phyloP scores from a whole-genome alignment of 805 yeast genomes.

The Candida hispaniensis region DNA sequence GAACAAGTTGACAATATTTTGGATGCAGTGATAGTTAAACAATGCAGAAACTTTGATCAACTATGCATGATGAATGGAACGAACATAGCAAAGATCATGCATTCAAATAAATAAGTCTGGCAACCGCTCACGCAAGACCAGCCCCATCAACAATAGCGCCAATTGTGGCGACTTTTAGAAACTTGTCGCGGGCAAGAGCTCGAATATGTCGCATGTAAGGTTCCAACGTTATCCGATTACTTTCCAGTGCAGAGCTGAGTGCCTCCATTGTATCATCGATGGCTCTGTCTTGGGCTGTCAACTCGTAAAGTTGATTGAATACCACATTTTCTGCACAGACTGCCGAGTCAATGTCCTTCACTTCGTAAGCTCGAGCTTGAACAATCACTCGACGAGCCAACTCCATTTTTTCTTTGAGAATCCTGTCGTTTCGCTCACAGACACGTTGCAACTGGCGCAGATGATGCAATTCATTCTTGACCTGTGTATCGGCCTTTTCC shows the following conservation, averaged over 20 bases:
- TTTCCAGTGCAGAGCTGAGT: constrained; percentile 45
- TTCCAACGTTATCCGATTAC: constrained; percentile 36
- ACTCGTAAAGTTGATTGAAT: constrained; percentile 50
- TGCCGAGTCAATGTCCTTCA: constrained; percentile 35
- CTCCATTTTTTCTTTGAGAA: constrained; percentile 27
- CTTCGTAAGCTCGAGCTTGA: constrained; percentile 28
- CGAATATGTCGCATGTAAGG: constrained; percentile 40
- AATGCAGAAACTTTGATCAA: too few species aligned
- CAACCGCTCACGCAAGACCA: too few species aligned
- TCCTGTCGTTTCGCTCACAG: constrained; percentile 26
- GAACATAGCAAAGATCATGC: too few species aligned
- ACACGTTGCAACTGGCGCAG: constrained; percentile 25
- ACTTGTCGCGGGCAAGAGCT: constrained; percentile 53
- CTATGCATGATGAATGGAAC: too few species aligned
- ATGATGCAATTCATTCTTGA: constrained; percentile 29
- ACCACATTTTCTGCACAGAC: constrained; percentile 44
- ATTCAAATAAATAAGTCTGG: too few species aligned
- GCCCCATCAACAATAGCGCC: constrained; percentile 29
- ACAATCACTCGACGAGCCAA: constrained; percentile 27
- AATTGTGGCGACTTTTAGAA: constrained; percentile 39
- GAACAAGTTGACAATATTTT: too few species aligned
- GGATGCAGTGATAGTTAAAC: too few species aligned
- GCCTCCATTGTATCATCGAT: constrained; percentile 56
- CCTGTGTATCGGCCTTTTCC: constrained; percentile 28
- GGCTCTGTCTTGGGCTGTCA: constrained; percentile 57